phyloP scores from a whole-genome alignment of 768 basidiomycete species.

The Neoboletus magnificus region DNA sequence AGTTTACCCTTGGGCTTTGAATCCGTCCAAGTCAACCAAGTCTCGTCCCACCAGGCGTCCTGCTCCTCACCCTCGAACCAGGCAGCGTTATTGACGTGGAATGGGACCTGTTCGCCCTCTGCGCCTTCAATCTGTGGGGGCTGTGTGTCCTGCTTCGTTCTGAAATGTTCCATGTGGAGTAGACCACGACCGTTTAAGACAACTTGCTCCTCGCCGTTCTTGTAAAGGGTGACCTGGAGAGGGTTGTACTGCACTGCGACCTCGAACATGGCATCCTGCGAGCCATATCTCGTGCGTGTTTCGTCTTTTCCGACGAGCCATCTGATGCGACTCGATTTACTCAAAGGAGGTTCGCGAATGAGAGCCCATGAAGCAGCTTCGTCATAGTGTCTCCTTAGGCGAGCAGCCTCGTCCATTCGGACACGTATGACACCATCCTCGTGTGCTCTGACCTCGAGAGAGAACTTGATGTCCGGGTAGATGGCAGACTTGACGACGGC shows the following conservation, averaged over 20 bases:
- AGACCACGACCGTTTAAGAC: constrained; percentile 87
- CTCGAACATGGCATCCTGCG: constrained; percentile 57
- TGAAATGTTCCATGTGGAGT: constrained; percentile 98
- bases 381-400: constrained; percentile 81
- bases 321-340: constrained; percentile 42
- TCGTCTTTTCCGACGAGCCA: constrained; percentile 69
- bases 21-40: constrained; percentile 83
- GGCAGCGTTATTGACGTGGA: constrained; percentile 50
- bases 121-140: constrained; percentile 39
- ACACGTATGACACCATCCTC: constrained; percentile 88
- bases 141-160: constrained; percentile 49
- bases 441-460: constrained; percentile 79
- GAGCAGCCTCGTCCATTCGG: constrained; percentile 84
- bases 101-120: constrained; percentile 48
- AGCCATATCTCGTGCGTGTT: constrained; percentile 61
- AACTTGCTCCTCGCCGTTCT: constrained; percentile 77
- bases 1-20: constrained; percentile 87
- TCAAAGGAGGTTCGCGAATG: constrained; percentile 64
- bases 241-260: constrained; percentile 74
- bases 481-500: constrained; percentile 77
- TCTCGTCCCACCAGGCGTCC: constrained; percentile 88
- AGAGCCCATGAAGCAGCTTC: constrained; percentile 91
- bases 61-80: constrained; percentile 92
- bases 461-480: constrained; percentile 81
- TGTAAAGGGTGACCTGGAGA: constrained; percentile 66